These are phyloP conservation scores for Scheffersomyces segobiensis DNA, from an alignment of 1,139 yeast genomes.

Conservation along the genomic window DNA sequence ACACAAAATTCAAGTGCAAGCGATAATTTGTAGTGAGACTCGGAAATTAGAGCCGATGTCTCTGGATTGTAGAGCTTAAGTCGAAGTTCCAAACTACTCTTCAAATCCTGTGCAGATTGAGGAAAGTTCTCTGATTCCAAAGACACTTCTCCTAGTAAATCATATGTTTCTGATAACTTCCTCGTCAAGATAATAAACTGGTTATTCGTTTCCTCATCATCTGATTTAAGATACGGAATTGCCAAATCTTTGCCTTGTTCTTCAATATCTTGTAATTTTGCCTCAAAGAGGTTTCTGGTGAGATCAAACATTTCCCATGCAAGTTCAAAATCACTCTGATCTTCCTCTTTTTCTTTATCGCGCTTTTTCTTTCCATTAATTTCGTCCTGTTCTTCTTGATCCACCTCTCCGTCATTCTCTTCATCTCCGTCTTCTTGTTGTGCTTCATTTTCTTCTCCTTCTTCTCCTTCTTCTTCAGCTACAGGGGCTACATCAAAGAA, in stretches of 20 bases:
- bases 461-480: conserved; percentile 48
- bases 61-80: conserved; percentile 48
- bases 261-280: conserved; percentile 31
- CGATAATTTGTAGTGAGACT: conserved; percentile 80
- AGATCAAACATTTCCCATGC: conserved; percentile 88
- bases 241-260: conserved; percentile 11
- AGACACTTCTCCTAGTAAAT: conserved; percentile 84
- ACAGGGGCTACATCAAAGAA: conserved; percentile 53
- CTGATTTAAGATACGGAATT: conserved; percentile 37
- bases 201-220: conserved; percentile 32
- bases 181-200: conserved; percentile 38
- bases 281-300: conserved; percentile 64
- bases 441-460: conserved; percentile 12
- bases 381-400: conserved; percentile 21
- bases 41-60: conserved; percentile 65
- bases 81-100: conserved; percentile 57
- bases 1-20: conserved; percentile 73
- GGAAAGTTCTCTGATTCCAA: conserved; percentile 80
- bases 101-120: conserved; percentile 73
- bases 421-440: conserved; percentile 26
- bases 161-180: conserved; percentile 74
- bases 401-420: conserved; percentile 10
- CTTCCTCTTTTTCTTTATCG: conserved; percentile 42
- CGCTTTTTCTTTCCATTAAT: conserved; percentile 33
- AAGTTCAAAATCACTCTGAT: conserved; percentile 73